These are phyloP conservation scores for Wickerhamiella cacticola DNA, from an alignment of 805 yeast species.

Conservation along the genomic window DNA sequence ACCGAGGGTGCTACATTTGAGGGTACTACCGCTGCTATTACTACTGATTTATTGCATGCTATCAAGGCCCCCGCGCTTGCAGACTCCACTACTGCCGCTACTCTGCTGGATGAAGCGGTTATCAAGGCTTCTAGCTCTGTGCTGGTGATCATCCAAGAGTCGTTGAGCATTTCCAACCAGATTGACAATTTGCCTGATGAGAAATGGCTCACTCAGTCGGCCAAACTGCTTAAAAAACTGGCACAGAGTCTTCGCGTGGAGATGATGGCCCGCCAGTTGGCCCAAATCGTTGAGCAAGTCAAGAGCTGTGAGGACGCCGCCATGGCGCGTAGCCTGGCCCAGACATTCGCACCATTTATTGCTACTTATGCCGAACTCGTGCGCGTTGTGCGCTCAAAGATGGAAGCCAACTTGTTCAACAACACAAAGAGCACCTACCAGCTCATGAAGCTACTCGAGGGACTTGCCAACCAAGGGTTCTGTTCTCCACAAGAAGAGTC, in stretches of 20 bases:
- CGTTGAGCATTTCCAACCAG: constrained; percentile 20
- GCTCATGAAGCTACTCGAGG: constrained; percentile 43
- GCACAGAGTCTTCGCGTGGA: constrained; percentile 35
- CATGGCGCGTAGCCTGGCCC: constrained; percentile 18
- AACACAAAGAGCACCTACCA: constrained; percentile 51
- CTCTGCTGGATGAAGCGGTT: constrained; percentile 29
- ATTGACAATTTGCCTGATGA: constrained; percentile 22
- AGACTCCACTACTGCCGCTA: neutral
- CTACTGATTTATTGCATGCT: neutral
- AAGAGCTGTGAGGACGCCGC: neutral
- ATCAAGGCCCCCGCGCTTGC: neutral
- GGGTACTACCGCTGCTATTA: neutral
- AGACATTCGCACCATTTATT: constrained; percentile 52
- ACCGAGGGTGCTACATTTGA: neutral
- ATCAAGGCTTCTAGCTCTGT: constrained; percentile 46
- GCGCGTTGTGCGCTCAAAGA: constrained; percentile 34
- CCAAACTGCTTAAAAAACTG: constrained; percentile 34
- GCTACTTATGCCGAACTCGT: constrained; percentile 46
- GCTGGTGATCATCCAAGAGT: constrained; percentile 54
- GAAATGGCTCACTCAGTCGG: constrained; percentile 49
- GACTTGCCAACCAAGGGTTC: constrained; percentile 69
- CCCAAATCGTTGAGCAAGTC: neutral
- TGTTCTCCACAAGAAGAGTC: constrained; percentile 78
- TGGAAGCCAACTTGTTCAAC: constrained; percentile 39
- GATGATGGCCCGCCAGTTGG: constrained; percentile 31